Evolutionary conservation across 2,329 filamentous ascomycete species (phyloP).

Genomic region (Chrysoporthe puriensis): DNA sequence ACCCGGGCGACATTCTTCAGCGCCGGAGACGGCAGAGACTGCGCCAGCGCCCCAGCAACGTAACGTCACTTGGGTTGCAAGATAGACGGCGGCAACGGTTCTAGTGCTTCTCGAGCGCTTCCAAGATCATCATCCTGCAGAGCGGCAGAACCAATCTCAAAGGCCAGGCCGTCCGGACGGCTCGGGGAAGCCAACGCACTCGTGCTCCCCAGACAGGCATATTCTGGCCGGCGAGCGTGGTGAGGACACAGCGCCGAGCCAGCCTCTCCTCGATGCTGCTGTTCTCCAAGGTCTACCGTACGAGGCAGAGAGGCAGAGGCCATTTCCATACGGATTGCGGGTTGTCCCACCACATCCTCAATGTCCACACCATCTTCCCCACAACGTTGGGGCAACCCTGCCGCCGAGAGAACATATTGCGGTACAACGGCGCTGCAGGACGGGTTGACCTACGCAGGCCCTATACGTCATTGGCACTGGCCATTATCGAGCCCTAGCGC

Average conservation of each 20-base stretch:
- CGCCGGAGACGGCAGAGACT: conserved; percentile 2
- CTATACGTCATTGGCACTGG: conserved; percentile 4
- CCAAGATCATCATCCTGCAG: conserved; percentile 25
- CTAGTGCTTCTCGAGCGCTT: conserved; percentile 24
- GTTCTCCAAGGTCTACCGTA: background rate
- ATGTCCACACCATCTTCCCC: conserved; percentile 10
- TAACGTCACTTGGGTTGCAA: conserved; percentile 3
- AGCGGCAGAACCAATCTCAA: conserved; percentile 8
- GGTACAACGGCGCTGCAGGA: background rate
- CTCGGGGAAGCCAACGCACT: background rate
- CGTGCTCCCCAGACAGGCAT: background rate
- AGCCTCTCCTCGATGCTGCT: background rate
- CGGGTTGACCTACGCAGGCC: background rate
- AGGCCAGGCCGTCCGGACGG: background rate
- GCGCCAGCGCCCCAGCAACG: conserved; percentile 3
- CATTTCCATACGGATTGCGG: background rate
- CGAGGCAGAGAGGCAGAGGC: background rate
- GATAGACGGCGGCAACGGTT: conserved; percentile 6
- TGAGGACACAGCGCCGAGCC: no score
- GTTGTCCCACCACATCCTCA: background rate
- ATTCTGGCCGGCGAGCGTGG: background rate
- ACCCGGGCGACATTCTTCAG: conserved; percentile 5
- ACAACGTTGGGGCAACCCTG: conserved; percentile 10
- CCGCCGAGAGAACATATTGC: background rate
- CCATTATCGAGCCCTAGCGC: background rate